These are phyloP conservation scores for Vitis hybrid DNA, from an alignment of 177 flowering plant genomes.

Conservation along the genomic window DNA sequence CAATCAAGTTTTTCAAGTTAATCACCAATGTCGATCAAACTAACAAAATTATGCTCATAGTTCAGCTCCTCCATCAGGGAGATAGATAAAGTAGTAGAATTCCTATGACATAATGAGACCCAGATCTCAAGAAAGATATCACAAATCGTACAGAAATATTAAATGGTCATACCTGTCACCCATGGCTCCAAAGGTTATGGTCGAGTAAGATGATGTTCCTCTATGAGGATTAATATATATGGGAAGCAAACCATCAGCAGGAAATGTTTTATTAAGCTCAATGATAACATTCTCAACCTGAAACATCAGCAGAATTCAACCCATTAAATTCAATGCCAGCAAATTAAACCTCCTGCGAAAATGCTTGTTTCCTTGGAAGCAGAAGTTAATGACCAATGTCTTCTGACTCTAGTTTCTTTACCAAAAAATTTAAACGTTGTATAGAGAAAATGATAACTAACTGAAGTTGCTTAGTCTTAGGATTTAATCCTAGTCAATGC, in stretches of 20 bases:
- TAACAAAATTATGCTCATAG: neutral
- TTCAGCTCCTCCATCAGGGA: neutral
- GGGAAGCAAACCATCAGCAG: conserved; percentile 92
- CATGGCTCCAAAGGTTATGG: conserved; percentile 99
- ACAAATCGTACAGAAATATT: neutral
- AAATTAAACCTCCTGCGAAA: neutral
- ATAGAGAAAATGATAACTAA: neutral
- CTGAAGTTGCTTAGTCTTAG: neutral
- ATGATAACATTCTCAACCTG: conserved; percentile 85
- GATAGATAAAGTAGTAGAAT: neutral
- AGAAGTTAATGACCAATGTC: no score
- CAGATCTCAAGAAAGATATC: neutral
- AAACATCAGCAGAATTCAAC: conserved; percentile 17
- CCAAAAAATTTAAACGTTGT: neutral
- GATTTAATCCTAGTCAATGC: neutral
- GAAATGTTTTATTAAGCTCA: conserved; percentile 67
- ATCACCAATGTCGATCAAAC: neutral
- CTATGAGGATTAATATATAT: conserved; percentile 76
- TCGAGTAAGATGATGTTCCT: conserved; percentile 64
- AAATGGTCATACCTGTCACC: conserved; percentile 76
- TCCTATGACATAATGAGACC: neutral
- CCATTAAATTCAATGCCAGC: conserved; percentile 2
- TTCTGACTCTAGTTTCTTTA: neutral
- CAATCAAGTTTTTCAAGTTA: conserved; percentile 23
- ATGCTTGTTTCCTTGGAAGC: no score